Percentiles rank a stretch among this genome's conserved stretches.
Conservation (phyloP, 108 stramenopile genomes). For the Chaetoceros muelleri region DNA sequence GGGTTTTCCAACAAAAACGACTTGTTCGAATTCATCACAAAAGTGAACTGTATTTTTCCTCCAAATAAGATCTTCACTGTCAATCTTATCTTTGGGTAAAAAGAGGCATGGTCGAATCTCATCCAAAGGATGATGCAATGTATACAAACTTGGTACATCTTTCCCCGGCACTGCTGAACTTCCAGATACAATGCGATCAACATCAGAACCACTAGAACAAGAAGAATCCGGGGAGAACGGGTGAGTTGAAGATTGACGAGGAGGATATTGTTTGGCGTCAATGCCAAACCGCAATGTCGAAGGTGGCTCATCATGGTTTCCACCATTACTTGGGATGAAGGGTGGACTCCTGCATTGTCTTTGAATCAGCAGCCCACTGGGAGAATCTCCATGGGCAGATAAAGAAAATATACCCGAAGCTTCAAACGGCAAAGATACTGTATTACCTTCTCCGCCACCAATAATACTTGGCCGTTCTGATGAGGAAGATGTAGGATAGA, state of each 20-base stretch:
- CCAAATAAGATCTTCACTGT: not conserved
- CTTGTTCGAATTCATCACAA: conserved; percentile 44
- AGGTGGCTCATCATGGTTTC: not conserved
- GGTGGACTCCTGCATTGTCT: too few relatives aligned
- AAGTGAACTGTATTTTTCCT: conserved; percentile 5
- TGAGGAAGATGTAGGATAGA: not conserved
- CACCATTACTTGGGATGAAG: not conserved
- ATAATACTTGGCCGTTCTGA: not conserved
- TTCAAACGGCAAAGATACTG: conserved; percentile 58
- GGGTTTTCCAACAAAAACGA: conserved; percentile 40
- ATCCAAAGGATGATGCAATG: conserved; percentile 67
- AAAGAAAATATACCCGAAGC: conserved; percentile 38
- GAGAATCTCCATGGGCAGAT: conserved; percentile 17
- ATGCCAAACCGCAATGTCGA: not conserved
- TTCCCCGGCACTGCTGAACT: not conserved
- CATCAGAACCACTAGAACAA: not conserved
- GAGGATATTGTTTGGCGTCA: not conserved
- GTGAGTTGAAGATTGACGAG: not conserved
- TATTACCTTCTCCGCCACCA: conserved; percentile 46
- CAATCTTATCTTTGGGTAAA: not conserved
- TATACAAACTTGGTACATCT: conserved; percentile 56
- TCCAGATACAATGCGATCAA: conserved; percentile 1
- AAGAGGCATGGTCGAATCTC: conserved; percentile 49
- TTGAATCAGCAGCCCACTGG: conserved; percentile 12
- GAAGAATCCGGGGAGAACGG: not conserved